A percentile compares a stretch with the other conserved stretches of the same genome.
phyloP scores from a whole-genome alignment of 176 grass and related monocot genomes.

The Paspalum vaginatum region DNA sequence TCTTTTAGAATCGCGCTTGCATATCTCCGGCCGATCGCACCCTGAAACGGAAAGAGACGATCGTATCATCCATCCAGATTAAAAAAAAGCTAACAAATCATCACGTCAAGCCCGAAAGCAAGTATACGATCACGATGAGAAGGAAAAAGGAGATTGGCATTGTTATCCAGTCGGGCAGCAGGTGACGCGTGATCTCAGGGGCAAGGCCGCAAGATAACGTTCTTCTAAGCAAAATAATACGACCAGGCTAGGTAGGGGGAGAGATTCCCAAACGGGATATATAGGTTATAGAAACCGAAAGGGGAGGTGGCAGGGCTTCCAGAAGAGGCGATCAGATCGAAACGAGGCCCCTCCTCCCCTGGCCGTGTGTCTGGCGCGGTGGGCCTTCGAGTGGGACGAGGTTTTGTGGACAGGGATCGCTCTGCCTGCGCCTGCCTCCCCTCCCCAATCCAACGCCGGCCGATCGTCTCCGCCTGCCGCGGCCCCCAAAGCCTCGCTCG shows the following conservation, averaged over 20 bases:
- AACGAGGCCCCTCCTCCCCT: no score
- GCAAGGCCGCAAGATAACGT: no score
- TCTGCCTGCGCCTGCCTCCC: no score
- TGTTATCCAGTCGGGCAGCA: no score
- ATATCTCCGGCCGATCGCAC: not conserved
- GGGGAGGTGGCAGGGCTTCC: not conserved
- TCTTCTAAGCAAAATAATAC: no score
- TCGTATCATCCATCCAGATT: not conserved
- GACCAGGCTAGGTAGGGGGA: no score
- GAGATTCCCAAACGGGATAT: not conserved
- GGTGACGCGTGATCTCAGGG: constrained; percentile 4
- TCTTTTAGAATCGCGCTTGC: no score
- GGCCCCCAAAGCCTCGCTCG: no score
- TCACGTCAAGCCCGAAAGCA: not conserved
- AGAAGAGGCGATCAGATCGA: constrained; percentile 36
- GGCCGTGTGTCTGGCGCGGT: not conserved
- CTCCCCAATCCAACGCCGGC: no score
- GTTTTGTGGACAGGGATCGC: constrained; percentile 63
- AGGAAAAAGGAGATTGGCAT: not conserved
- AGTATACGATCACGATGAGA: not conserved
- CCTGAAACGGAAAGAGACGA: constrained; percentile 19
- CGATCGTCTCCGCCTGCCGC: no score
- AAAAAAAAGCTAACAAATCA: not conserved
- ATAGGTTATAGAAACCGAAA: constrained; percentile 17
- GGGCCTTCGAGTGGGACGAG: constrained; percentile 43